Evolutionary conservation across 192 early-diverging fungal species (phyloP).

Genomic region (Backusella liffmaniae): DNA sequence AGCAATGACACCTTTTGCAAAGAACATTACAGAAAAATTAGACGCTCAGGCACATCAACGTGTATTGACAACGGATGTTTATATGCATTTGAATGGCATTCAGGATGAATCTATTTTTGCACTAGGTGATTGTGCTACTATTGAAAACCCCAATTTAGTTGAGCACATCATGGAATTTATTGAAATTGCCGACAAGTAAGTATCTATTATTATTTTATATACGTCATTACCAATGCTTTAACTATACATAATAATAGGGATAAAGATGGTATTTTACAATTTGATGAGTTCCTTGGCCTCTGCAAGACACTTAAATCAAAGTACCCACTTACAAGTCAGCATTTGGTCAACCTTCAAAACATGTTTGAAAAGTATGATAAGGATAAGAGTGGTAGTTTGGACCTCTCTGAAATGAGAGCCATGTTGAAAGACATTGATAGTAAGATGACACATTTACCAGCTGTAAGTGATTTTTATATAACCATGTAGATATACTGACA

Average conservation of each 20-base stretch:
- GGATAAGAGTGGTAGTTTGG: conserved; percentile 50
- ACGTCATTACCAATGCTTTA: neutral
- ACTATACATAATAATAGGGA: conserved; percentile 26
- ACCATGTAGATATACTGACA: conserved; percentile 3
- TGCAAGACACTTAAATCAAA: conserved; percentile 40
- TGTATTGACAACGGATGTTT: conserved; percentile 58
- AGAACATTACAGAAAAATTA: conserved; percentile 46
- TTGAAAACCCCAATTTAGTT: conserved; percentile 63
- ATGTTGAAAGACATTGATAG: conserved; percentile 57
- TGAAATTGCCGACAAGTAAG: conserved; percentile 44
- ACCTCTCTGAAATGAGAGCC: conserved; percentile 46
- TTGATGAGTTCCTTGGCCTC: conserved; percentile 48
- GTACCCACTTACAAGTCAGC: conserved; percentile 53
- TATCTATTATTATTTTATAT: neutral
- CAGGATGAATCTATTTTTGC: conserved; percentile 55
- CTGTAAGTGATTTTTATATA: conserved; percentile 37
- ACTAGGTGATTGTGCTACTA: conserved; percentile 73
- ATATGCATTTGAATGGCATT: conserved; percentile 56
- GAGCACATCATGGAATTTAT: conserved; percentile 45
- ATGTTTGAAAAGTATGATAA: conserved; percentile 49
- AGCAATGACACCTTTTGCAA: conserved; percentile 58
- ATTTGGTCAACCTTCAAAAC: conserved; percentile 45
- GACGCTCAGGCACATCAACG: conserved; percentile 53
- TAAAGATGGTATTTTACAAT: conserved; percentile 43
- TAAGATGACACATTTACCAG: conserved; percentile 49